phyloP scores from a whole-genome alignment of 345 rosid species.

The Geranium brycei region DNA sequence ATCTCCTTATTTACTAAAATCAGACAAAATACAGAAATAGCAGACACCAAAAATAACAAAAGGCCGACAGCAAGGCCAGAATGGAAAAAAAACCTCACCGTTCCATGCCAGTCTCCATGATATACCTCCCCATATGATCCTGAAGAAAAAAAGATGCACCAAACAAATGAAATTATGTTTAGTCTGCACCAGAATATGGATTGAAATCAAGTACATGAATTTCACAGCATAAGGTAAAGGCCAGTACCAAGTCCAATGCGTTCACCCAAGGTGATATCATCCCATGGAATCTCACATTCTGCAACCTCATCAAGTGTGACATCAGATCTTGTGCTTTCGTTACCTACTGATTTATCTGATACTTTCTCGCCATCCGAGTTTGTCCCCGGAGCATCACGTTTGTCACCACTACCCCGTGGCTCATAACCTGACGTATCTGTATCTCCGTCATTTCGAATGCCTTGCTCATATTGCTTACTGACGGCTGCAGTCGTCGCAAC shows the following conservation, averaged over 20 bases:
- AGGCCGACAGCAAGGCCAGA: too few species aligned
- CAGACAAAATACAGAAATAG: too few species aligned
- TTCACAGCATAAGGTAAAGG: slow-evolving; percentile 5
- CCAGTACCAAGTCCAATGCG: slow-evolving; percentile 88
- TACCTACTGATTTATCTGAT: slow-evolving; percentile 48
- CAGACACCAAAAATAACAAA: too few species aligned
- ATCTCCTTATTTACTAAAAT: too few species aligned
- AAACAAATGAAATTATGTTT: not conserved
- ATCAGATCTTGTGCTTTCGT: slow-evolving; percentile 58
- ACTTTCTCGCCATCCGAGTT: slow-evolving; percentile 49
- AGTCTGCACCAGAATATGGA: too few species aligned
- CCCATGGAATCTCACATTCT: slow-evolving; percentile 83
- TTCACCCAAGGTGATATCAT: slow-evolving; percentile 78
- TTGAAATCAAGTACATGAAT: too few species aligned
- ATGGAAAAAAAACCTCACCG: slow-evolving; percentile 41
- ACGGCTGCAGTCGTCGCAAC: slow-evolving; percentile 81
- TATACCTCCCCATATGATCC: slow-evolving; percentile 98
- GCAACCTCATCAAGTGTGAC: slow-evolving; percentile 63
- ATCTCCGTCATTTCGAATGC: slow-evolving; percentile 42
- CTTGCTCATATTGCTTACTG: slow-evolving; percentile 46
- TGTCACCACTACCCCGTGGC: slow-evolving; percentile 31
- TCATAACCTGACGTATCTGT: slow-evolving; percentile 16
- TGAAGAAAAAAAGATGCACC: slow-evolving; percentile 27
- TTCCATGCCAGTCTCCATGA: slow-evolving; percentile 96
- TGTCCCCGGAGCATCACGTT: slow-evolving; percentile 17